Base-by-base conservation (phyloP, 768 basidiomycete species). In the Nidularia sp. region DNA sequence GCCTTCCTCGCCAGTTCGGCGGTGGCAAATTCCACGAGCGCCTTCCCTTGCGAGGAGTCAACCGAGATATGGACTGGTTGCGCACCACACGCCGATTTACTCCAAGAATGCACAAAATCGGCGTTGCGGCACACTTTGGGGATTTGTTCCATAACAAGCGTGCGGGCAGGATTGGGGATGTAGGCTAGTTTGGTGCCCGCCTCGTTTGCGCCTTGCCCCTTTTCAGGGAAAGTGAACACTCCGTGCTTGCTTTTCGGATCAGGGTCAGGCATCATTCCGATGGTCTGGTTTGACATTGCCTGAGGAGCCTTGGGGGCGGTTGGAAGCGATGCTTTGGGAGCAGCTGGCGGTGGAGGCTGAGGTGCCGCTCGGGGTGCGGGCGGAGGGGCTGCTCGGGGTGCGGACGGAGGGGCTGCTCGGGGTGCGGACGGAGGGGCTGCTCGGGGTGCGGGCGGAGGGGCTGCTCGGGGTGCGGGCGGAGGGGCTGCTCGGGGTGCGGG, bases 61-160 rank as follows among this genome's bases (percentile, higher is more conserved):
- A 83, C 63, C 31, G 74, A 69, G 12, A 75, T 51, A 42, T 73
- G 70, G 22, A 72, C 64, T 6, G 79, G 76, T 22, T 60, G 54
- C 13, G 66, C 60, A 0, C 63, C 68, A 46, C 69, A 73, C 4
- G 70, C 75, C 42, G 58, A 57, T 50, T 67, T 69, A 50, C 70
- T 67, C 79, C 82, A 83, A 15, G 55, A 59, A 39, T 67, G 67
- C 34, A 78, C 64, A 57, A 71, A 81, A 22, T 70, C 68, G 3
- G 56, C 57, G 4, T 66, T 72, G 44, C 80, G 76, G 56, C 73
- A 69, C 3, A 70, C 60, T 53, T 78, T 80, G 1, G 81, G 82
- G 4, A 85, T 64, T 49, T 76, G 74, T 55, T 83, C 80, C 65
- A 85, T 74, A 25, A 85, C 78, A 31, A 85, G 64, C 1, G 81